phyloP scores from a whole-genome alignment of 1,139 yeast species.

The Pichia sp. region DNA sequence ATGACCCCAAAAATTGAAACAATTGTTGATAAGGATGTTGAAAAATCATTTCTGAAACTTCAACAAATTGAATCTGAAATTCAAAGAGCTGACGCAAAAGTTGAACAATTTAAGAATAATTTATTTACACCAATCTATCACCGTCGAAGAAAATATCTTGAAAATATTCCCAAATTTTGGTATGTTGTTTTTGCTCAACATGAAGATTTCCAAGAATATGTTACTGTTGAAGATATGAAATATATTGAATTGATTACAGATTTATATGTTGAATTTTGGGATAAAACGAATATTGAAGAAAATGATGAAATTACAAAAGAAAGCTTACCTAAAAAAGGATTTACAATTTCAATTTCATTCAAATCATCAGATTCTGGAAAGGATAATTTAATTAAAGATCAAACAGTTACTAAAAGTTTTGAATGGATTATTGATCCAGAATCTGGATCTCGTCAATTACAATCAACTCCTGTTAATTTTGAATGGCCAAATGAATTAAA shows the following conservation, averaged over 20 bases:
- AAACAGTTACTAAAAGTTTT: conserved; percentile 50
- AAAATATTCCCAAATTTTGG: conserved; percentile 64
- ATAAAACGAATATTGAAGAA: conserved; percentile 15
- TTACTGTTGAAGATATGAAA: conserved; percentile 61
- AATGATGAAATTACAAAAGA: conserved; percentile 18
- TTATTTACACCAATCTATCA: conserved; percentile 46
- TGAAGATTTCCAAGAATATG: conserved; percentile 67
- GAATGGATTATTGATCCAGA: conserved; percentile 35
- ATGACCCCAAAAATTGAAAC: conserved; percentile 1
- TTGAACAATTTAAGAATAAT: conserved; percentile 43
- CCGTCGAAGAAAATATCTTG: conserved; percentile 41
- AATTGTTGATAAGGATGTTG: conserved; percentile 16
- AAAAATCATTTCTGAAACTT: conserved; percentile 33
- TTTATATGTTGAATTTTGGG: conserved; percentile 31
- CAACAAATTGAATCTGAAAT: conserved; percentile 53
- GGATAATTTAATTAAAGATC: conserved; percentile 39
- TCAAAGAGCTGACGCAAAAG: conserved; percentile 50
- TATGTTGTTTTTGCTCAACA: conserved; percentile 69
- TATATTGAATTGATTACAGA: conserved; percentile 56
- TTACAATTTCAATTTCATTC: conserved; percentile 52
- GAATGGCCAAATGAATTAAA: conserved; percentile 56
- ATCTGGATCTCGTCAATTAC: conserved; percentile 47
- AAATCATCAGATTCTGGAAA: conserved; percentile 30
- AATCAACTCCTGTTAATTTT: conserved; percentile 42
- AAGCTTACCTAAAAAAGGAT: conserved; percentile 39